These are phyloP conservation scores for Trichophyton rubrum DNA, from an alignment of 2,329 filamentous ascomycete species.

Conservation along the genomic window DNA sequence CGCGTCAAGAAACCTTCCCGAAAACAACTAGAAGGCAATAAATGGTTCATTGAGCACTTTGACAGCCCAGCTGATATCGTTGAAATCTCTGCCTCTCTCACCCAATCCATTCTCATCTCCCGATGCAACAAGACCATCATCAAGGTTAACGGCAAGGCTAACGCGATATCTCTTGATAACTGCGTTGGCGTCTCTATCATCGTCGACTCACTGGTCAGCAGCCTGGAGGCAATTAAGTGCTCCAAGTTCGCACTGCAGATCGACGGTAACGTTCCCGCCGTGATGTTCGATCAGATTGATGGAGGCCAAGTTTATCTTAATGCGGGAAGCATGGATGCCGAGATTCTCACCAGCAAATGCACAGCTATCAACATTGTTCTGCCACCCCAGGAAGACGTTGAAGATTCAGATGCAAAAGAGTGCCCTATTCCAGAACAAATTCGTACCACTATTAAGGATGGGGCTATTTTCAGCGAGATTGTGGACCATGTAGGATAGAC, in stretches of 20 bases:
- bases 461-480: constrained; percentile 78
- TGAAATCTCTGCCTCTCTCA: constrained; percentile 67
- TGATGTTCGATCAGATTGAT: constrained; percentile 88
- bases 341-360: constrained; percentile 83
- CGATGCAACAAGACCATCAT: constrained; percentile 85
- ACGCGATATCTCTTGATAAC: constrained; percentile 94
- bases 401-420: constrained; percentile 74
- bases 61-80: constrained; percentile 64
- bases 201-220: constrained; percentile 78
- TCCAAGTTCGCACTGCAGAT: constrained; percentile 92
- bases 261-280: constrained; percentile 68
- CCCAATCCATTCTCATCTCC: constrained; percentile 83
- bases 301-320: constrained; percentile 77
- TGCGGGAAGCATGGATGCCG: constrained; percentile 62
- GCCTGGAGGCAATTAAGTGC: constrained; percentile 89
- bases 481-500: constrained; percentile 63
- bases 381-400: constrained; percentile 49
- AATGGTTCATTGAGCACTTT: constrained; percentile 94
- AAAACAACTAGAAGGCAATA: constrained; percentile 73
- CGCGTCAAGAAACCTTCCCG: constrained; percentile 67
- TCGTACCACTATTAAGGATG: constrained; percentile 64
- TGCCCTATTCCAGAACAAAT: constrained; percentile 82
- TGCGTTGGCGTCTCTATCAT: constrained; percentile 71
- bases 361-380: constrained; percentile 79
- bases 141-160: constrained; percentile 83